phyloP scores from a whole-genome alignment of 2,329 filamentous ascomycete species.

The Diaporthe helianthi region DNA sequence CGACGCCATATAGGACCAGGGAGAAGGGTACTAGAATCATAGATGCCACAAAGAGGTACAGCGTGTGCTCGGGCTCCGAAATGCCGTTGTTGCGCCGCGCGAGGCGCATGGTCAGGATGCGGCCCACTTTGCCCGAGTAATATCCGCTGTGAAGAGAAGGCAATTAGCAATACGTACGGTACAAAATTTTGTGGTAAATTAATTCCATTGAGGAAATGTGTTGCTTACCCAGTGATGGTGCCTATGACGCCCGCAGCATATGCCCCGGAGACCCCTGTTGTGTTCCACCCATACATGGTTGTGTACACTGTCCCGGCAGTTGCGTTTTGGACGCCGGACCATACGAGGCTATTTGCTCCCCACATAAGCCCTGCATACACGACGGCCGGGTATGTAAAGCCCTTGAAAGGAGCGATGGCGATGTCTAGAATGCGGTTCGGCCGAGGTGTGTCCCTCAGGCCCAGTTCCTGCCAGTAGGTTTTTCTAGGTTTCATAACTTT shows the following conservation, averaged over 20 bases:
- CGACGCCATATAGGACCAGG: conserved; percentile 38
- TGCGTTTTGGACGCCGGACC: conserved; percentile 43
- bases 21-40: conserved; percentile 36
- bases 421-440: conserved; percentile 48
- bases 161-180: neutral
- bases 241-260: conserved; percentile 40
- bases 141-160: conserved; percentile 39
- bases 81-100: conserved; percentile 38
- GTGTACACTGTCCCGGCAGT: conserved; percentile 44
- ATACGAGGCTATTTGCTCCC: conserved; percentile 44
- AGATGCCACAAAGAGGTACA: conserved; percentile 37
- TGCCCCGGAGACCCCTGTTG: conserved; percentile 40
- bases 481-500: conserved; percentile 42
- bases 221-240: conserved; percentile 26
- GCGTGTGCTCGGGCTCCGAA: conserved; percentile 38
- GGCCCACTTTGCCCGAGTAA: conserved; percentile 39
- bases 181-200: neutral
- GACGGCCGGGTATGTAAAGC: conserved; percentile 42
- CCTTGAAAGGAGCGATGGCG: conserved; percentile 43
- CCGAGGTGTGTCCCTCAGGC: conserved; percentile 44
- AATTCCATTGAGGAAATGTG: neutral
- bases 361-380: conserved; percentile 45
- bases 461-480: conserved; percentile 47
- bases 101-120: conserved; percentile 35
- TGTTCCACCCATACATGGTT: conserved; percentile 42